A percentile compares a stretch with the other conserved stretches of the same genome.
Evolutionary conservation across 495 filamentous ascomycete species (phyloP).

Genomic region (Aspergillus funiculosus): DNA sequence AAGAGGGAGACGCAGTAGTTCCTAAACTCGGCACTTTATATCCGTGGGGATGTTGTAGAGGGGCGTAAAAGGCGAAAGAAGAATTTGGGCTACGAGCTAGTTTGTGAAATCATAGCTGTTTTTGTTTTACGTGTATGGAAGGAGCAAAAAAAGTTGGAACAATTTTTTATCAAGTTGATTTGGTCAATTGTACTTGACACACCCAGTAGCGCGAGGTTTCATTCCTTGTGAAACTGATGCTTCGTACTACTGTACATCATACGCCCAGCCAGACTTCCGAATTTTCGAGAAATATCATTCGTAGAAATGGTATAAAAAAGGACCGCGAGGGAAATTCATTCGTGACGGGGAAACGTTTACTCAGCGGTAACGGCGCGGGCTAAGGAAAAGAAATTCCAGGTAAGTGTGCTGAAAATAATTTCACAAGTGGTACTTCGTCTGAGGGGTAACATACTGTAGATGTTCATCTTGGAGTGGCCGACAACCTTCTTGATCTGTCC

Average conservation of each 20-base stretch:
- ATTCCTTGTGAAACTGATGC: constrained; percentile 31
- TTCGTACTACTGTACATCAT: constrained; percentile 36
- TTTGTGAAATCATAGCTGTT: too few relatives aligned
- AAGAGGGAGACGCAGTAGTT: constrained; percentile 29
- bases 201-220: constrained; percentile 28
- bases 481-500: constrained; percentile 98
- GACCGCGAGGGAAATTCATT: constrained; percentile 37
- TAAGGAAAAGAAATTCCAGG: constrained; percentile 14
- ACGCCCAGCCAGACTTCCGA: constrained; percentile 39
- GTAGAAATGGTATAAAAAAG: constrained; percentile 32
- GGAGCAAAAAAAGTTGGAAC: constrained; percentile 1
- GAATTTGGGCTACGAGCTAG: too few relatives aligned
- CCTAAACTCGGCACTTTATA: too few relatives aligned
- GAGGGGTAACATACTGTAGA: constrained; percentile 69
- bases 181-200: constrained; percentile 25
- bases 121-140: too few relatives aligned
- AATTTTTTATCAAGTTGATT: constrained; percentile 13
- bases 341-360: constrained; percentile 37
- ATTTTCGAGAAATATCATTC: constrained; percentile 43
- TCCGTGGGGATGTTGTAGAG: too few relatives aligned
- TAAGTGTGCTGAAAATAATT: constrained; percentile 23
- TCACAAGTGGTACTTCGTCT: background rate
- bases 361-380: constrained; percentile 48
- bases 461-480: constrained; percentile 90
- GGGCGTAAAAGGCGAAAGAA: too few relatives aligned